Evolutionary conservation across 805 yeast species (phyloP), one percentile per base, ranked within the genome.

Genomic region (Ogataea siamensis): DNA sequence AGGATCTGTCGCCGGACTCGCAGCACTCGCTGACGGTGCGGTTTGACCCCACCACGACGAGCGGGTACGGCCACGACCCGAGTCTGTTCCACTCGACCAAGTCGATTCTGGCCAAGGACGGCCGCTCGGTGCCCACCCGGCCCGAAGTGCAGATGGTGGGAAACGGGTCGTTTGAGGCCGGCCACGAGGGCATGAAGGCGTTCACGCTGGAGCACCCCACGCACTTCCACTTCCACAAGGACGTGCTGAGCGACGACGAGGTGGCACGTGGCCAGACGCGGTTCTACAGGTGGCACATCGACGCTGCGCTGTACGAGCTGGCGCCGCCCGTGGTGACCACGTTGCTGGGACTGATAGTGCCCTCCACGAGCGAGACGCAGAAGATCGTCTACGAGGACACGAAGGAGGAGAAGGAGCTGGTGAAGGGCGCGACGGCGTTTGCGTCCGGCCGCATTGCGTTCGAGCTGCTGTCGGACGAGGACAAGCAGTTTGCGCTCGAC

Each of bases 281-380:
- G 52, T 87, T 80, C 60, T 87, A 87, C 73, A 76, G 96, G 64
- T 87, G 96, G 96, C 96, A 87, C 64, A 86, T 87, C 48, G 96
- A 87, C 62, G 81, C 93, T 24, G 96, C 96, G 4, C 71, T 87
- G 27, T 87, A 87, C 54, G 95, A 77, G 24, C 71, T 87, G 50
- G 77, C 89, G 11, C 95, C 96, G 19, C 96, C 96, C 20, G 76
- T 83, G 49, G 84, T 82, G 24, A 87, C 96, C 10, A 87, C 95
- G 2, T 70, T 87, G 45, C 69, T 87, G 36, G 96, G 95, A 3
- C 78, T 87, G 45, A 74, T 80, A 54, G 91, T 85, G 11, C 95
- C 95, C 5, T 76, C 82, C 14, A 66, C 74, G 13, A 64, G 71
- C n/a, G 79, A 75, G 48, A 78, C 71, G 43, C 83, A 79, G 54